phyloP scores from a whole-genome alignment of 1,284 basidiomycete species.

The Trichosporon ovoides region DNA sequence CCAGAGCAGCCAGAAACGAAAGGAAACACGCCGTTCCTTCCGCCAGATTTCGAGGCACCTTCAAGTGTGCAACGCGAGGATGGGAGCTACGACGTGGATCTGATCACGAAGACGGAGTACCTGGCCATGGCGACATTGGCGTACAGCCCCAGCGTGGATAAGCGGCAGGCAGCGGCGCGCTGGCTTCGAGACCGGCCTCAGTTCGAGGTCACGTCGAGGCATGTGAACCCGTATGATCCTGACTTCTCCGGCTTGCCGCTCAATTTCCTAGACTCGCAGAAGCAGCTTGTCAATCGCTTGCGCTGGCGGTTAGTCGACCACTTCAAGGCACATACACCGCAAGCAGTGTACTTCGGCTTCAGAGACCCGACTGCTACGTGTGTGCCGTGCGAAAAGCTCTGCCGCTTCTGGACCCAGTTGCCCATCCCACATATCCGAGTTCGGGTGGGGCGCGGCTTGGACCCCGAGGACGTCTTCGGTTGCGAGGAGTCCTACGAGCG shows the following conservation, averaged over 20 bases:
- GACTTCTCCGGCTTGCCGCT: not conserved
- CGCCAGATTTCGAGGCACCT: not conserved
- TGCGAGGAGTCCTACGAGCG: no score
- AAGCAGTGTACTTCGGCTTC: not conserved
- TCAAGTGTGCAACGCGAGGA: not conserved
- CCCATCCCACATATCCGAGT: not conserved
- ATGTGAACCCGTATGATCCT: no score
- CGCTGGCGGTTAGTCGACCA: not conserved
- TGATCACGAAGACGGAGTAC: not conserved
- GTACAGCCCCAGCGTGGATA: not conserved
- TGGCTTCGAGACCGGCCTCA: not conserved
- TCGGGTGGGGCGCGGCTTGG: not conserved
- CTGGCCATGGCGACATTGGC: not conserved
- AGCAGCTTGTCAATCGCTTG: not conserved
- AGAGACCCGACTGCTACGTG: not conserved
- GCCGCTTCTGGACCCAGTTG: not conserved
- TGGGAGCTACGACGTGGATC: not conserved
- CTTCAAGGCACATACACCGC: not conserved
- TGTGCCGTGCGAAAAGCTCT: not conserved
- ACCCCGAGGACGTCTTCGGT: not conserved
- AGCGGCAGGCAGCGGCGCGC: not conserved
- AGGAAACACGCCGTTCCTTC: not conserved
- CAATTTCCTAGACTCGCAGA: not conserved
- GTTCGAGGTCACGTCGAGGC: not conserved
- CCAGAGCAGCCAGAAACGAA: not conserved